Percentiles rank a stretch among this genome's conserved stretches.
Evolutionary conservation across 805 yeast species (phyloP).

Genomic region (Candida morakotiae): DNA sequence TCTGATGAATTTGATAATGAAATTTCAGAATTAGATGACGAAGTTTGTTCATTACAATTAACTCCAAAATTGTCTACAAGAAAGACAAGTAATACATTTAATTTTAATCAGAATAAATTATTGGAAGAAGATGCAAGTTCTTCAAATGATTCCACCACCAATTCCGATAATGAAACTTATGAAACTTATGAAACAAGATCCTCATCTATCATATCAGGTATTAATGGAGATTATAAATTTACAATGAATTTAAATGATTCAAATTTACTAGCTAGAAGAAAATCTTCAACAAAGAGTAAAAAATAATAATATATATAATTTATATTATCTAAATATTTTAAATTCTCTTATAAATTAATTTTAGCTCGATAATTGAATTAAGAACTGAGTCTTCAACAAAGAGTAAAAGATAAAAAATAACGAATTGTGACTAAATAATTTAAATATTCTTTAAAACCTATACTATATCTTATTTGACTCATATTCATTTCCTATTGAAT

Average conservation of each 20-base stretch:
- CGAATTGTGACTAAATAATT: no score
- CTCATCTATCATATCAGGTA: constrained; percentile 35
- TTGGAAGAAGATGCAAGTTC: constrained; percentile 19
- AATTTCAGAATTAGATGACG: constrained; percentile 19
- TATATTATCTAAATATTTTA: no score
- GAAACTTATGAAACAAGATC: constrained; percentile 30
- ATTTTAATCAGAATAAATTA: constrained; percentile 10
- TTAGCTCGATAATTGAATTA: no score
- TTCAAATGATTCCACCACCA: constrained; percentile 10
- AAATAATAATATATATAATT: neutral
- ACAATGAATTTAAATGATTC: constrained; percentile 64
- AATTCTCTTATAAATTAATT: no score
- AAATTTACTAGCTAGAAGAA: constrained; percentile 56
- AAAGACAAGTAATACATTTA: neutral
- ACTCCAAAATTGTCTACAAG: constrained; percentile 3
- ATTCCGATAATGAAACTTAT: constrained; percentile 5
- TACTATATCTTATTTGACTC: no score
- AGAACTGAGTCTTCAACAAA: no score
- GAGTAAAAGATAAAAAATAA: no score
- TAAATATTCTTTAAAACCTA: no score
- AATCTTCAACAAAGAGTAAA: constrained; percentile 20
- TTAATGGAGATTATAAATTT: constrained; percentile 42
- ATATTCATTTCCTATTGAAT: no score
- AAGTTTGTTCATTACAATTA: constrained; percentile 16
- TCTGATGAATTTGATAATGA: constrained; percentile 19